Evolutionary conservation across 2,329 filamentous ascomycete species (phyloP), one percentile per base, ranked within the genome.

Genomic region (Alternaria postmessia): DNA sequence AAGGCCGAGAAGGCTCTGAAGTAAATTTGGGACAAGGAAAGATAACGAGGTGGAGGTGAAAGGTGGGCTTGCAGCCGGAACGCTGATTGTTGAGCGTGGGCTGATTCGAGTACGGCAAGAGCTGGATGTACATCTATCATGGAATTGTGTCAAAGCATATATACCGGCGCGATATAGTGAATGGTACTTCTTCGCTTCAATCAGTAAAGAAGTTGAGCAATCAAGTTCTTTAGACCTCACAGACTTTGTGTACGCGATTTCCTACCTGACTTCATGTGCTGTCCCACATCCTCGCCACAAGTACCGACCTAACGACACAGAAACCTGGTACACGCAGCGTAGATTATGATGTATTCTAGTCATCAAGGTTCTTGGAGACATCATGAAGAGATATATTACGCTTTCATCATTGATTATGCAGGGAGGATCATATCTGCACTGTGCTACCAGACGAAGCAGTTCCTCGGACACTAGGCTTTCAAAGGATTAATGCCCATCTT

Each of bases 1-100:
- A 67, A 68, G 62, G 63, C 58, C 26, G 66, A 67, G 54, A 51
- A 46, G 36, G 58, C 36, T 42, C 18, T 49, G 11, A 62, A 57
- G n/a, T 62, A 62, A 14, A n/a, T 22, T 3, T 8, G 3, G 52
- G 6, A 1, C 3, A 5, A 8, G 11, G 1, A 14, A 26, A 24
- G 8, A 36, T 16, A n/a, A 20, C 2, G 16, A 32, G 26, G 39
- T 30, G n/a, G 20, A 20, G 22, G 22, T 16, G 34, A 39, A 12
- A 48, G 16, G 41, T 41, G 11, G 53, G 30, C 24, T 46, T 16
- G 28, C 20, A 24, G 52, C 22, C 38, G 52, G 26, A 18, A 20
- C 12, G 26, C 32, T 32, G 9, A 9, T 3, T 9, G 9, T 49
- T 1, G 32, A 12, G 14, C 24, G 20, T 20, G 32, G 46, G 46